Base-by-base conservation (phyloP, 1,284 basidiomycete species). In the Limonomyces culmigenus region DNA sequence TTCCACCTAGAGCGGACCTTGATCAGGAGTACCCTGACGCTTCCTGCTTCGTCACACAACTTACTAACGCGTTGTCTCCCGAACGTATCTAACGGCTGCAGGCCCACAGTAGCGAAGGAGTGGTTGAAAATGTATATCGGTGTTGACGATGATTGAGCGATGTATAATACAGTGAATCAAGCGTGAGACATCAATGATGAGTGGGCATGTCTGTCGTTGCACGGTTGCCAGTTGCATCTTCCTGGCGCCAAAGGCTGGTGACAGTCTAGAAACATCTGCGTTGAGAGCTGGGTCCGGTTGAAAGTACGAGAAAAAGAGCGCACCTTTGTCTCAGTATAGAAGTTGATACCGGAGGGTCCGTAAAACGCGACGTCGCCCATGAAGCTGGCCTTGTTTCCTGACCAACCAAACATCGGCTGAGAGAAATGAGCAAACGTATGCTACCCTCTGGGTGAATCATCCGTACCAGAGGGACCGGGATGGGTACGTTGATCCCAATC, bases 381-480 rank as follows among this genome's bases (percentile, higher is more conserved):
- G 45, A 84, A 80, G 46, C 81, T 86, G 31, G 70, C 87, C 64
- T 89, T 91, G 60, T 87, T 88, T 33, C 87, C 88, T 47, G 76
- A 83, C 86, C 86, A 92, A 16, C 85, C 70, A 56, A 89, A 92
- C 87, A 95, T 93, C 8, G 79, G 81, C 34, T 84, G 63, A 32
- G 91, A 87, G 3, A 89, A 83, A 35, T 92, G 79, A 49, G 95
- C n/a, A n/a, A n/a, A n/a, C n/a, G n/a, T n/a, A n/a, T n/a, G n/a
- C n/a, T n/a, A n/a, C n/a, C n/a, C n/a, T n/a, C n/a, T n/a, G n/a
- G n/a, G n/a, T n/a, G n/a, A n/a, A n/a, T n/a, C n/a, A n/a, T n/a
- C n/a, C n/a, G n/a, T n/a, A n/a, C n/a, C n/a, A n/a, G n/a, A n/a
- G n/a, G n/a, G n/a, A n/a, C n/a, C n/a, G n/a, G n/a, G n/a, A n/a